Base-by-base conservation (phyloP, 1,139 yeast genomes). In the Yamadazyma taylorii region DNA sequence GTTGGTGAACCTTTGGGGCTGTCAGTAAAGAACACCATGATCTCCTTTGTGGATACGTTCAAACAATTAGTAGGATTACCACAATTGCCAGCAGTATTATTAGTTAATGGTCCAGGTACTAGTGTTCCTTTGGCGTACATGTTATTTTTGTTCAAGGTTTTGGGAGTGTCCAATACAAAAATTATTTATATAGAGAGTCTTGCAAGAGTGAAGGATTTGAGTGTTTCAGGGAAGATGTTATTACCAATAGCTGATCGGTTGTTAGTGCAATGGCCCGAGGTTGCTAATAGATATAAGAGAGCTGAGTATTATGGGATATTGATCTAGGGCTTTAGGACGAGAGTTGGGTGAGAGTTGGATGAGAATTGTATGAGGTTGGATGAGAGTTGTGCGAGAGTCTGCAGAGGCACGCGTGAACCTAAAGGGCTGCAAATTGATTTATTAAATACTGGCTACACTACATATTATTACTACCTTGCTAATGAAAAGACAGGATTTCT, bases 51-150 rank as follows among this genome's bases (percentile, higher is more conserved):
- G 1, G 56, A 64, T 9, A 61, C 75, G 0, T 46, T 60, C 5
- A 35, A 35, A 0, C 38, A 50, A 17, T 42, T 68, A 27, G 37
- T 50, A 17, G 21, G 30, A 2, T 39, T 60, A 31, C 49, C 52
- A 4, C 48, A 55, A 25, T 40, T 61, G 14, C 85, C 86, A 0
- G 69, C 73, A 26, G 58, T 81, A 5, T 64, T 92, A 12, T 58
- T 92, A 16, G 61, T 87, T 43, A 94, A 92, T 56, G 99, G 99
- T 0, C 99, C 99, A 0, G 99, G 97, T 1, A 88, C 97, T 0
- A 73, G 90, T 38, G 88, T 90, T 2, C 83, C 95, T 2, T 60
- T 87, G 19, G 85, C 92, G 40, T 76, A 81, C 39, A 72, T 83
- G 2, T 55, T 83, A 12, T 73, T 83, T 38, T 47, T 73, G 4